Evolutionary conservation across 305 asterid species (phyloP), one percentile per base, ranked within the genome.

Genomic region (Caryopteris hybrid): DNA sequence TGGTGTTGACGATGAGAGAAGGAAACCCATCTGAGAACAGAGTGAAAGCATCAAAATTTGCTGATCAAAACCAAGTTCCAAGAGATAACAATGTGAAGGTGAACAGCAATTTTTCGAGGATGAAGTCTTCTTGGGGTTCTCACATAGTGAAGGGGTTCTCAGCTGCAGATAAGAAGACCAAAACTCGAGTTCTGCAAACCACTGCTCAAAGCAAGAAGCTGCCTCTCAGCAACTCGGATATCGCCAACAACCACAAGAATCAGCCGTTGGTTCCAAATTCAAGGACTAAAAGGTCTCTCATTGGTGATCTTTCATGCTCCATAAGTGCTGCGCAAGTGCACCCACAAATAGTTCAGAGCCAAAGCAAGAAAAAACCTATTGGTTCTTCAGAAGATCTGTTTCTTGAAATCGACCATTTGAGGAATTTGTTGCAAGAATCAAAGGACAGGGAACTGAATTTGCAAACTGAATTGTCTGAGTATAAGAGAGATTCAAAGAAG

Each of bases 61-160:
- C 83, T n/a, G 95, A 90, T 68, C 93, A 89, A 78, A 92, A 87
- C 72, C 89, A 85, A 76, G 74, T 27, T 51, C 82, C 88, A 4
- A 91, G 76, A 69, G 76, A 67, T 55, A 58, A 69, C 66, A 82
- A 74, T n/a, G n/a, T n/a, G n/a, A n/a, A n/a, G n/a, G n/a, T n/a
- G 5, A 81, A 74, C 80, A 80, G 77, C 67, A 88, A 80, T 66
- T 61, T 83, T 65, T 73, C 94, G 5, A 87, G 82, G 76, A 84
- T 80, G 78, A 92, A 84, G 73, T 84, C 96, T 54, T 89, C 96
- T 3, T 92, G 98, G 98, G 92, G 96, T 54, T 86, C 96, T 38
- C 85, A 92, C 21, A 76, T 89, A 45, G 98, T 88, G 66, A 92
- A 85, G 74, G 97, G 97, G 1, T 85, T 92, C 52, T 85, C 96